These are phyloP conservation scores for Chiua virens DNA, from an alignment of 768 basidiomycete genomes.

Conservation along the genomic window DNA sequence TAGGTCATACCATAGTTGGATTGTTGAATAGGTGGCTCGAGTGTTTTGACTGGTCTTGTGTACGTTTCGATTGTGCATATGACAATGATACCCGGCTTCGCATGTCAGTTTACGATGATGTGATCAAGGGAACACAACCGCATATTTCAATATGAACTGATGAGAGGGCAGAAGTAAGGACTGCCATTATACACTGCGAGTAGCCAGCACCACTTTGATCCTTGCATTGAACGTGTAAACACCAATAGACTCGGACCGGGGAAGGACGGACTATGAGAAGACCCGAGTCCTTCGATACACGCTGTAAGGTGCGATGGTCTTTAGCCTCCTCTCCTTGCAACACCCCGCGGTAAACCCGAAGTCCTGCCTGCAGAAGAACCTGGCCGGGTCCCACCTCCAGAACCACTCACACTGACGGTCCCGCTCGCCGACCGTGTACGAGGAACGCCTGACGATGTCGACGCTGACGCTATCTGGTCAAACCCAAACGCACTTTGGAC, in stretches of 20 bases:
- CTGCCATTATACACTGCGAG: not conserved
- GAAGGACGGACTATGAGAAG: not conserved
- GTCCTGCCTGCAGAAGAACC: slow-evolving; percentile 25
- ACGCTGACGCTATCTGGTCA: slow-evolving; percentile 17
- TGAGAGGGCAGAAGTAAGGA: not conserved
- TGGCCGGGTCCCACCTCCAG: slow-evolving; percentile 20
- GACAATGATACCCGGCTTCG: not conserved
- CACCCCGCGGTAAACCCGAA: slow-evolving; percentile 25
- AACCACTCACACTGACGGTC: slow-evolving; percentile 19
- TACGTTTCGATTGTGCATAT: not conserved
- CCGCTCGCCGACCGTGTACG: slow-evolving; percentile 30
- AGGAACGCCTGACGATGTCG: slow-evolving; percentile 13
- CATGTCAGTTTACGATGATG: not conserved
- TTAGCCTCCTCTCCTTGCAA: slow-evolving; percentile 26
- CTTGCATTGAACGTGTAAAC: not conserved
- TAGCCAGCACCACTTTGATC: not conserved
- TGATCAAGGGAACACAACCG: not conserved
- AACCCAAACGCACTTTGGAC: not conserved
- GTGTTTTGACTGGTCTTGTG: not conserved
- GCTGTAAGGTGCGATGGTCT: not conserved
- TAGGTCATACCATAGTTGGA: slow-evolving; percentile 1
- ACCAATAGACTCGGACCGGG: not conserved
- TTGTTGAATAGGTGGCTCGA: not conserved
- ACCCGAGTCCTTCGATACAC: not conserved
- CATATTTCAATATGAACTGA: not conserved